Evolutionary conservation across 305 asterid species (phyloP).

Genomic region (Rubia balearica): DNA sequence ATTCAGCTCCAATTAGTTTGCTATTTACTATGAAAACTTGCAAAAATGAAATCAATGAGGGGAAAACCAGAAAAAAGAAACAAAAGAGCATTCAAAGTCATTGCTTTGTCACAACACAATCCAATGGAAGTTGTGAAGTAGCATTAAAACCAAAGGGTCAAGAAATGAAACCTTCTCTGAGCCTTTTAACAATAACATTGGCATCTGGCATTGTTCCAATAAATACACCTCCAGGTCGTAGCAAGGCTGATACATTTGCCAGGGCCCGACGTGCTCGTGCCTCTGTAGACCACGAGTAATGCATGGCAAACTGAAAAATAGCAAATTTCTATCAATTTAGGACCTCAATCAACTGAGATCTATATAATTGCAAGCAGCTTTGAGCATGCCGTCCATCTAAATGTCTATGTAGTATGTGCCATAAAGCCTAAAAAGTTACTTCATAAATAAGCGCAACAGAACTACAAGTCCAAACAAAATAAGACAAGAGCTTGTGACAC

Average conservation of each 20-base stretch:
- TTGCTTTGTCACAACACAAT: not conserved
- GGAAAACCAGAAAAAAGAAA: not conserved
- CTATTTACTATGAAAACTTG: not conserved
- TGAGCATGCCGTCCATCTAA: not conserved
- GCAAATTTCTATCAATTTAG: slow-evolving; percentile 2
- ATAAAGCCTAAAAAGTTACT: too few species aligned
- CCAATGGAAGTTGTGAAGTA: not conserved
- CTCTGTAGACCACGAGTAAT: slow-evolving; percentile 99
- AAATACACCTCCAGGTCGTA: slow-evolving; percentile 96
- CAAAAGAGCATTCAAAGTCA: not conserved
- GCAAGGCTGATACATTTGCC: slow-evolving; percentile 91
- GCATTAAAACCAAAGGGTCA: not conserved
- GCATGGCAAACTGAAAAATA: slow-evolving; percentile 86
- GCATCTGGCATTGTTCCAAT: slow-evolving; percentile 99
- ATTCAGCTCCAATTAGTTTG: not conserved
- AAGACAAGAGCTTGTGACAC: not conserved
- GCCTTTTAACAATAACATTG: slow-evolving; percentile 80
- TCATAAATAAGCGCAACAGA: not conserved
- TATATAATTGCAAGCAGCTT: not conserved
- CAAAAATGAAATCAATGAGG: not conserved
- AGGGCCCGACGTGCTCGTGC: slow-evolving; percentile 94
- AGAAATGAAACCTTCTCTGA: slow-evolving; percentile 70
- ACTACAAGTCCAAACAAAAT: not conserved
- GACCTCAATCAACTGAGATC: not conserved
- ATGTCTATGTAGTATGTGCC: too few species aligned